Evolutionary conservation across 257 asterid species (phyloP).

Genomic region (Solanum stenotomum): DNA sequence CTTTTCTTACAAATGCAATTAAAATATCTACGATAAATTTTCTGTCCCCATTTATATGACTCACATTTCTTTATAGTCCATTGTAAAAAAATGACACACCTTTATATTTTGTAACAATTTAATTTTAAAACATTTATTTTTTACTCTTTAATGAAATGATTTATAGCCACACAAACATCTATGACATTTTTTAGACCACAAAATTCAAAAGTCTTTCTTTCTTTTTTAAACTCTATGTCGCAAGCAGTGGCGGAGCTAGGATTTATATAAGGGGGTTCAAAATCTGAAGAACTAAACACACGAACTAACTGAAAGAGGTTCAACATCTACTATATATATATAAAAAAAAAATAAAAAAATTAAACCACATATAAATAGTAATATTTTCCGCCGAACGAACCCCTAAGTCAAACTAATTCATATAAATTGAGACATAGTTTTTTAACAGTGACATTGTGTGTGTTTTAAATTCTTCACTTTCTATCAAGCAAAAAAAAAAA

Average conservation of each 20-base stretch:
- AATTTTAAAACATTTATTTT: too few relatives aligned
- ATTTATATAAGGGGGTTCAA: background rate
- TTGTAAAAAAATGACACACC: too few relatives aligned
- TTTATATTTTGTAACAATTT: background rate
- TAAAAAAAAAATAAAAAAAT: too few relatives aligned
- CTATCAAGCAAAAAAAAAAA: background rate
- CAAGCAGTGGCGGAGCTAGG: background rate
- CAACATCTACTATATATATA: background rate
- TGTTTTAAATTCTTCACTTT: background rate
- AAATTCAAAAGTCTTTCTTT: too few relatives aligned
- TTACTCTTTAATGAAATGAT: too few relatives aligned
- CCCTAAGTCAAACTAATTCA: background rate
- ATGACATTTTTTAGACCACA: background rate
- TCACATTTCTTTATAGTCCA: too few relatives aligned
- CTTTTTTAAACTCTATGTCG: too few relatives aligned
- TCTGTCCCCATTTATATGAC: too few relatives aligned
- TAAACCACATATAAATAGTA: too few relatives aligned
- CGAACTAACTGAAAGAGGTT: background rate
- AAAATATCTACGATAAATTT: background rate
- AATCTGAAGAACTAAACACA: too few relatives aligned
- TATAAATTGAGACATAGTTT: background rate
- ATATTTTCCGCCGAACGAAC: background rate
- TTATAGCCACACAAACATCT: too few relatives aligned
- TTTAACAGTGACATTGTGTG: background rate
- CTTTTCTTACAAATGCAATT: background rate